Evolutionary conservation across 1,139 yeast species (phyloP).

Genomic region (Hansenula anomala): DNA sequence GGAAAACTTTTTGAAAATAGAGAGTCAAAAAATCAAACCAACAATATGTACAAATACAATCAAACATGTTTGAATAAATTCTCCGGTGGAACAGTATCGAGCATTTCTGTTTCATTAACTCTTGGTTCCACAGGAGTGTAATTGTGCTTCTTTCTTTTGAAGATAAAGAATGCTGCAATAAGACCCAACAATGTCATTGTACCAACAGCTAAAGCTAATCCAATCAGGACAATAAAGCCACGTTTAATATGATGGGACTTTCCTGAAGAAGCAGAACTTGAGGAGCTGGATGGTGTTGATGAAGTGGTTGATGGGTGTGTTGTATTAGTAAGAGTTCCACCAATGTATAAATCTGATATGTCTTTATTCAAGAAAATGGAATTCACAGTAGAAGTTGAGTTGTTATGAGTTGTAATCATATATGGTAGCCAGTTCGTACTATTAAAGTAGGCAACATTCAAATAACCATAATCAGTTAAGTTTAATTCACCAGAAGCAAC

Average conservation of each 20-base stretch:
- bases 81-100: constrained; percentile 58
- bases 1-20: no score
- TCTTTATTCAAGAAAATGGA: constrained; percentile 32
- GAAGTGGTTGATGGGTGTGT: constrained; percentile 18
- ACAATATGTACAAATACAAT: constrained; percentile 1
- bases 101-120: constrained; percentile 56
- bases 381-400: constrained; percentile 11
- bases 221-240: constrained; percentile 85
- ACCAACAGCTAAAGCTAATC: constrained; percentile 84
- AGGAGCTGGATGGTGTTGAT: constrained; percentile 20
- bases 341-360: constrained; percentile 25
- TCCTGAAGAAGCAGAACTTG: constrained; percentile 16
- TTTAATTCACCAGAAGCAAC: constrained; percentile 60
- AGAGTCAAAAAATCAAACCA: not conserved
- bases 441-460: constrained; percentile 66
- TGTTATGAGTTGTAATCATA: constrained; percentile 26
- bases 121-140: constrained; percentile 35
- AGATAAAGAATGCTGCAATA: constrained; percentile 52
- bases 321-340: constrained; percentile 22
- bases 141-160: constrained; percentile 41
- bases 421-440: constrained; percentile 74
- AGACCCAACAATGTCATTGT: constrained; percentile 66
- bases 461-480: constrained; percentile 49
- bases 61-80: constrained; percentile 38
- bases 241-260: constrained; percentile 28